These are phyloP conservation scores for Gossypium arboreum DNA, from an alignment of 345 rosid species.

Conservation along the genomic window DNA sequence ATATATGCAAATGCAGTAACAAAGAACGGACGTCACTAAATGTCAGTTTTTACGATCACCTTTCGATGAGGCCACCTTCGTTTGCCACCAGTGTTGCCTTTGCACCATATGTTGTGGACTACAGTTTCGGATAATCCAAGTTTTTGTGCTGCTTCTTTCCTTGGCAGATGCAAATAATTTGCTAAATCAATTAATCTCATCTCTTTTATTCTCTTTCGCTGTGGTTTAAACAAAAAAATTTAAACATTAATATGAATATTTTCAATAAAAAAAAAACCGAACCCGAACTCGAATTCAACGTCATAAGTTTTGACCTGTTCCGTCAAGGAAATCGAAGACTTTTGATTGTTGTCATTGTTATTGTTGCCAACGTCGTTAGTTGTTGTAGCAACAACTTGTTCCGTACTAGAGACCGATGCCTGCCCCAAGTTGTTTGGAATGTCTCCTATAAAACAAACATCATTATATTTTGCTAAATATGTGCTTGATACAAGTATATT, in stretches of 20 bases:
- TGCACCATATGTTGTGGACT: conserved; percentile 51
- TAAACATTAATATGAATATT: neutral
- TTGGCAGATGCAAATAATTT: conserved; percentile 45
- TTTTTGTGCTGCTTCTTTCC: conserved; percentile 44
- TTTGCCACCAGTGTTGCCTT: conserved; percentile 16
- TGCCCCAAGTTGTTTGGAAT: neutral
- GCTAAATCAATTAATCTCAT: conserved; percentile 37
- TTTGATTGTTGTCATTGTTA: no score
- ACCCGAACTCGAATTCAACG: neutral
- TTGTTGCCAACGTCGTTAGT: neutral
- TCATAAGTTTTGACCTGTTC: neutral
- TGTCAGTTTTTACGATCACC: conserved; percentile 25
- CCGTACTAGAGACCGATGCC: conserved; percentile 19
- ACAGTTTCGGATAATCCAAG: conserved; percentile 53
- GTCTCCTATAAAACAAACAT: neutral
- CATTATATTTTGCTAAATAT: neutral
- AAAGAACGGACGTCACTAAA: neutral
- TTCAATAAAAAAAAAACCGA: neutral
- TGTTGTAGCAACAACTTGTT: conserved; percentile 28
- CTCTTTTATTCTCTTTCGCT: conserved; percentile 55
- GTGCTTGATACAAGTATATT: neutral
- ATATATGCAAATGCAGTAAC: neutral
- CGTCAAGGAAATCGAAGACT: neutral
- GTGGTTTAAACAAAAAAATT: conserved; percentile 12
- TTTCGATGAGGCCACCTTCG: conserved; percentile 37